A percentile compares a stretch with the other conserved stretches of the same genome.
Evolutionary conservation across 2,329 filamentous ascomycete genomes (phyloP).

Genomic region (Trichophyton simii): DNA sequence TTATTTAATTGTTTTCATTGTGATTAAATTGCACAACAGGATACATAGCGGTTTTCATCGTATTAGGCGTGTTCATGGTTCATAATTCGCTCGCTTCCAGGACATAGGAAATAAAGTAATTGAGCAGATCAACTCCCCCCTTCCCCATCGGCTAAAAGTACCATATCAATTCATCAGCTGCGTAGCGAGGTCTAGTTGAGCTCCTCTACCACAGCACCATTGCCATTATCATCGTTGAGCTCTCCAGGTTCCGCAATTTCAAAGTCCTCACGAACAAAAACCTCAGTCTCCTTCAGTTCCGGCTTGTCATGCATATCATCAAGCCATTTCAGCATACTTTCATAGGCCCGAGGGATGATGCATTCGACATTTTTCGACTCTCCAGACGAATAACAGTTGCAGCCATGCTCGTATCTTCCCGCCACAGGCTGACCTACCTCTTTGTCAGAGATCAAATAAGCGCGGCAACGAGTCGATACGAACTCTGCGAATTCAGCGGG

Average conservation of each 20-base stretch:
- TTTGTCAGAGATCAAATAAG: slow-evolving; percentile 45
- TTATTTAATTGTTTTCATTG: not conserved
- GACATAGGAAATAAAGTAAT: not conserved
- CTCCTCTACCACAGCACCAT: not conserved
- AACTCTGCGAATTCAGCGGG: slow-evolving; percentile 21
- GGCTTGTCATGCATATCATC: slow-evolving; percentile 20
- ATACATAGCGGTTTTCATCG: not conserved
- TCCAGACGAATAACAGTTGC: slow-evolving; percentile 58
- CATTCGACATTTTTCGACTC: slow-evolving; percentile 47
- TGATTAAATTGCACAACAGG: not conserved
- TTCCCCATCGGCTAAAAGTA: not conserved
- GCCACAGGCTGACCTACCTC: slow-evolving; percentile 43
- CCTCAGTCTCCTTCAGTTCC: slow-evolving; percentile 14
- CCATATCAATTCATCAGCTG: not conserved
- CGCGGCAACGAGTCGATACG: slow-evolving; percentile 44
- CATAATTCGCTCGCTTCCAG: not conserved
- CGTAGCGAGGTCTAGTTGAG: not conserved
- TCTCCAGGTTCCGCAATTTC: slow-evolving; percentile 5
- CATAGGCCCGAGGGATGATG: slow-evolving; percentile 46
- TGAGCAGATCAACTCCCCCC: not conserved
- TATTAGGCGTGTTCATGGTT: not conserved
- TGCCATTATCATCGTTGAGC: not conserved
- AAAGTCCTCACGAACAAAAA: slow-evolving; percentile 10
- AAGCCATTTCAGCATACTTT: slow-evolving; percentile 49
- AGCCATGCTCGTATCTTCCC: slow-evolving; percentile 45